Evolutionary conservation across 805 yeast species (phyloP), one percentile per base, ranked within the genome.

Genomic region (Yarrowia sp.): DNA sequence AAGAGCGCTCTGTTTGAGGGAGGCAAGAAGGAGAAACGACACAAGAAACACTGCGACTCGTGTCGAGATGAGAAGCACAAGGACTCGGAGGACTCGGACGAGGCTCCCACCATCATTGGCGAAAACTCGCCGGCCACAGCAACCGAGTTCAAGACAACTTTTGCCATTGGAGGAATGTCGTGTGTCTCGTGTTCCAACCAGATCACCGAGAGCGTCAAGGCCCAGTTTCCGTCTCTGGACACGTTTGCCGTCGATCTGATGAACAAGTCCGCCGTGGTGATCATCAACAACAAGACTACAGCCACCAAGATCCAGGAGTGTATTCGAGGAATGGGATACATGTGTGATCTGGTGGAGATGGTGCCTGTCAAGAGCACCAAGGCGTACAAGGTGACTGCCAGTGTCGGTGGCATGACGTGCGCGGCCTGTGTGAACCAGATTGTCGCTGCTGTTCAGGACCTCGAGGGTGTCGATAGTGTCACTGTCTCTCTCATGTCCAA

Each of bases 321-420:
- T 2, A 78, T 89, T 9, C 77, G 79, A 17, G 85, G 84, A 14
- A 74, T 78, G 1, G 86, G 85, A 0, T 81, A 80, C 71, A 82
- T 81, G 9, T 84, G 87, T 49, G 82, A 79, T 19, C 76, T 88
- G 14, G 74, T 86, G 8, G 91, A 88, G 70, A 79, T 88, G 9
- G 74, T 87, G 24, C 92, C 91, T 0, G 82, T 87, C 3, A 82
- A 82, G 39, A 78, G 84, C 40, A 64, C 72, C 4, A 83, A 81
- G 67, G 69, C 76, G 33, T 83, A 79, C 71, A 83, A 82, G 71
- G 84, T 87, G 9, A 78, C 81, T 12, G 92, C 91, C 0, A 77
- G 86, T 0, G 85, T 90, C 52, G 90, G 88, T 12, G 94, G 93
- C 3, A 88, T 89, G 75, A 86, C 92, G 0, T 90, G 94, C 77